Evolutionary conservation across 139 green algal genomes (phyloP), one percentile per base, ranked within the genome.

Genomic region (Mychonastes homosphaera): DNA sequence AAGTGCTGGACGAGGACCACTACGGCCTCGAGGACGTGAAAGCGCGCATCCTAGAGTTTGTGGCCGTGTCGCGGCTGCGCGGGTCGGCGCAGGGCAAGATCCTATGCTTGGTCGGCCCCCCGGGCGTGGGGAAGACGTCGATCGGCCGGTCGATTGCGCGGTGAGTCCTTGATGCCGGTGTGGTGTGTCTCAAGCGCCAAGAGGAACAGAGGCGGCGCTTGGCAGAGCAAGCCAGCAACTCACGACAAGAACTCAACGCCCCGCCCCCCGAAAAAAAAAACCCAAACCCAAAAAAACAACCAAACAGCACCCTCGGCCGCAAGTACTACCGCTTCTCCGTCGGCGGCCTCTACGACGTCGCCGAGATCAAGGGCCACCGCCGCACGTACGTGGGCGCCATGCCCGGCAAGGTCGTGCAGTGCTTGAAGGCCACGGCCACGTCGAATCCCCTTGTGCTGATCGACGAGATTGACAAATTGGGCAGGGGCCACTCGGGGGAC

Each of bases 321-420:
- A 79, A 87, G 67, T 96, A 95, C 76, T 95, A 82, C 77, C 70
- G 90, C 60, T 96, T 97, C 71, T 85, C 68, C 26, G 88, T 97
- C 40, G 88, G 87, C 7, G 91, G 91, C 3, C 75, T 97, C 56
- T 84, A 78, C 19, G 91, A 98, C 61, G 89, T 96, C 34, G 88
- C 89, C 3, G 91, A 98, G 72, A 95, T 98, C 73, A 97, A 97
- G 76, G 88, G 84, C 0, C 78, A 86, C 69, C 74, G 91, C 40
- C 79, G 92, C 19, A 98, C 92, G 4, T 98, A 98, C 66, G 87
- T 98, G 15, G 92, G 92, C 18, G 92, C 92, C 28, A 98, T 98
- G 92, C 92, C 92, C 3, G 92, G 92, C 38, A 98, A 98, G 71
- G 81, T 97, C 71, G 89, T 97, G 41, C 91, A 98, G 75, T 95